phyloP scores from a whole-genome alignment of 2,329 filamentous ascomycete genomes.

The Dactylonectria estremocensis region DNA sequence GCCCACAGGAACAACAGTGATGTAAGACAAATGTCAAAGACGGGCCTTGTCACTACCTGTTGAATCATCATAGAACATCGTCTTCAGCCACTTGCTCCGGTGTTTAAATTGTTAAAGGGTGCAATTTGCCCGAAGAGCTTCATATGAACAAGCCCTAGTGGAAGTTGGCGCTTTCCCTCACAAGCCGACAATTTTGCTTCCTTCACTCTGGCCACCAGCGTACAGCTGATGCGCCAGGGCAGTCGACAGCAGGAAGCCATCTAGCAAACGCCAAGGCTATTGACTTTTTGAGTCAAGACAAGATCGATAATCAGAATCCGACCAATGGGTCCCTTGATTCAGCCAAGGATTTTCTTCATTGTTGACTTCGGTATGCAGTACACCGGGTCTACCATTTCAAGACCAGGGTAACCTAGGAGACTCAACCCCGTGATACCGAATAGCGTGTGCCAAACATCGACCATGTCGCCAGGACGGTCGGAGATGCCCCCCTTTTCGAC shows the following conservation, averaged over 20 bases:
- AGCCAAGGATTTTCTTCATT: conserved; percentile 71
- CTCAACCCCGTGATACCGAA: conserved; percentile 93
- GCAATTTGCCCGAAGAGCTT: conserved; percentile 47
- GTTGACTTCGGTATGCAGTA: conserved; percentile 86
- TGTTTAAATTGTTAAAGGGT: not conserved
- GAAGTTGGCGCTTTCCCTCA: conserved; percentile 45
- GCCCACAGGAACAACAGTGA: not conserved
- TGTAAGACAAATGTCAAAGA: not conserved
- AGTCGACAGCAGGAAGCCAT: conserved; percentile 79
- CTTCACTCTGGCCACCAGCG: conserved; percentile 78
- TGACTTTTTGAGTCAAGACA: not conserved
- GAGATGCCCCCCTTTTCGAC: conserved; percentile 86
- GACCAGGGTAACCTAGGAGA: conserved; percentile 81
- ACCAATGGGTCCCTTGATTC: conserved; percentile 18
- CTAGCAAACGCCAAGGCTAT: conserved; percentile 2
- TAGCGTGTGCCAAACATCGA: conserved; percentile 95
- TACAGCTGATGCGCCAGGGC: conserved; percentile 67
- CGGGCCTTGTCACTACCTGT: not conserved
- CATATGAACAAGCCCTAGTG: conserved; percentile 46
- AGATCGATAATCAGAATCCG: not conserved
- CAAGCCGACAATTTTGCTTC: conserved; percentile 59
- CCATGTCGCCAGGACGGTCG: conserved; percentile 93
- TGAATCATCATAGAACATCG: not conserved
- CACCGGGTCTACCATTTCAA: conserved; percentile 87
- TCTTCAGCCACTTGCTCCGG: not conserved